phyloP scores from a whole-genome alignment of 2,329 filamentous ascomycete species.

The Cercospora brassicicola region DNA sequence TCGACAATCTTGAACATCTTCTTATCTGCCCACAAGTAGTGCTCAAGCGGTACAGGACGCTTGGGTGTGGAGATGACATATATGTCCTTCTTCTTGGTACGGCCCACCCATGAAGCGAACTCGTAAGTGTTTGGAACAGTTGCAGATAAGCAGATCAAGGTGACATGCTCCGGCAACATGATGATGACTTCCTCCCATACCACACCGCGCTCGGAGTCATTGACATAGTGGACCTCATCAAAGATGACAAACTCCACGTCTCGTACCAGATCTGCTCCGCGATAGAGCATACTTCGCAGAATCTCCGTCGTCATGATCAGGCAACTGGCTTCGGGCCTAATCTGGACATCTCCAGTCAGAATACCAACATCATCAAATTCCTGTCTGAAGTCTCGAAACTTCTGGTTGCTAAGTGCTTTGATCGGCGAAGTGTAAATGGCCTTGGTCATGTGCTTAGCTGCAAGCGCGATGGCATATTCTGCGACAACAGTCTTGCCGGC shows the following conservation, averaged over 20 bases:
- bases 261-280: constrained; percentile 90
- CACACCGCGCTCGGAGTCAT: constrained; percentile 90
- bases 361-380: constrained; percentile 96
- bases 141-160: constrained; percentile 88
- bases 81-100: constrained; percentile 97
- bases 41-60: constrained; percentile 88
- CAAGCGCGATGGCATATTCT: constrained; percentile 94
- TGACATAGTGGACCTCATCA: constrained; percentile 98
- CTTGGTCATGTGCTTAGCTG: constrained; percentile 98
- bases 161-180: constrained; percentile 96
- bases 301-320: constrained; percentile 99
- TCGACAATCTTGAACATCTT: constrained; percentile 93
- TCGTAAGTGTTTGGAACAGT: constrained; percentile 97
- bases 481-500: constrained; percentile 98
- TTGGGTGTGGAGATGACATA: constrained; percentile 98
- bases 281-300: constrained; percentile 94
- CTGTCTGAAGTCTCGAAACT: constrained; percentile 90
- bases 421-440: constrained; percentile 99
- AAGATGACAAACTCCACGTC: constrained; percentile 99
- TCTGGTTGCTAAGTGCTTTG: constrained; percentile 97
- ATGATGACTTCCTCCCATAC: constrained; percentile 99
- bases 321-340: constrained; percentile 94
- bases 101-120: constrained; percentile 96
- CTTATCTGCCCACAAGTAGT: constrained; percentile 92
- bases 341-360: constrained; percentile 94